A percentile compares a stretch with the other conserved stretches of the same genome.
phyloP scores from a whole-genome alignment of 1,139 yeast genomes.

The Eremothecium cymbalariae region DNA sequence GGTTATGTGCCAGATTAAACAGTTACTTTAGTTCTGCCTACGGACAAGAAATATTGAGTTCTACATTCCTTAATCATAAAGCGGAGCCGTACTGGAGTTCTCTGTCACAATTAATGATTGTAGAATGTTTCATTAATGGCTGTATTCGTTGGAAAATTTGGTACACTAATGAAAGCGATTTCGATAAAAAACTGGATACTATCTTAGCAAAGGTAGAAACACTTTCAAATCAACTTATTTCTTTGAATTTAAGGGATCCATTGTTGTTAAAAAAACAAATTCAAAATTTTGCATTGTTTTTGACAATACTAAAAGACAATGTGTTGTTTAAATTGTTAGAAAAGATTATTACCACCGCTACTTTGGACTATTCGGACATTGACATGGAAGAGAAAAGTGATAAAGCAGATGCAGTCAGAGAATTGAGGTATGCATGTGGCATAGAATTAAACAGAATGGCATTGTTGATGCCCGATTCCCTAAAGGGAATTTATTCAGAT shows the following conservation, averaged over 20 bases:
- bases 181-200: slow-evolving; percentile 46
- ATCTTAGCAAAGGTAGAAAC: slow-evolving; percentile 61
- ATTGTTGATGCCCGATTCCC: slow-evolving; percentile 84
- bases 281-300: slow-evolving; percentile 91
- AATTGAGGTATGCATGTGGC: slow-evolving; percentile 85
- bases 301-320: slow-evolving; percentile 79
- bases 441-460: slow-evolving; percentile 91
- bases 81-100: slow-evolving; percentile 69
- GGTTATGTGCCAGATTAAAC: slow-evolving; percentile 73
- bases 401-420: slow-evolving; percentile 72
- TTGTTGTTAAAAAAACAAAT: slow-evolving; percentile 74
- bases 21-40: slow-evolving; percentile 63
- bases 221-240: slow-evolving; percentile 69
- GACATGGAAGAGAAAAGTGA: slow-evolving; percentile 54
- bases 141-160: slow-evolving; percentile 95
- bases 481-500: slow-evolving; percentile 72
- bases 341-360: slow-evolving; percentile 79
- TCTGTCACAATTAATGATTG: slow-evolving; percentile 72
- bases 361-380: slow-evolving; percentile 64
- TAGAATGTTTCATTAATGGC: slow-evolving; percentile 87
- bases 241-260: slow-evolving; percentile 73
- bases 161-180: slow-evolving; percentile 58
- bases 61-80: slow-evolving; percentile 46
- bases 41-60: slow-evolving; percentile 57
- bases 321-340: slow-evolving; percentile 81